Conservation (phyloP, 1,139 yeast genomes). For the Hemisphaericaspora xylanilytica region DNA sequence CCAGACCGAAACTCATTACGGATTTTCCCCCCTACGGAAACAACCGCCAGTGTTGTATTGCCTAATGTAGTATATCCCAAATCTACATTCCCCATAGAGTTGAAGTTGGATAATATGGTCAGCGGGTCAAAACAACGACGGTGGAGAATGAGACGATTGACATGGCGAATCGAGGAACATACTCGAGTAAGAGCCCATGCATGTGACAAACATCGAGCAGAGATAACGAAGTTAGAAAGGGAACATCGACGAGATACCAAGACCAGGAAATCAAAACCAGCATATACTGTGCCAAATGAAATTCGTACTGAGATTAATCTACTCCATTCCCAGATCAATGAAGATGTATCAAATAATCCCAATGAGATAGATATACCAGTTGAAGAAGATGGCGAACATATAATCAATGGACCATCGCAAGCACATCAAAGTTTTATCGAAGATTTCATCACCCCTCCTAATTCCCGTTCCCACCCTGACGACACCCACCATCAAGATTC, state of each 20-base stretch:
- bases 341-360: constrained; percentile 2
- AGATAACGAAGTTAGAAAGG: constrained; percentile 48
- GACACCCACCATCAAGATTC: constrained; percentile 4
- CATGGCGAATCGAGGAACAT: constrained; percentile 89
- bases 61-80: constrained; percentile 91
- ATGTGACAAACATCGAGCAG: constrained; percentile 54
- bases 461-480: background rate
- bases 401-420: constrained; percentile 23
- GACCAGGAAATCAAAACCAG: constrained; percentile 10
- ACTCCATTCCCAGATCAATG: constrained; percentile 8
- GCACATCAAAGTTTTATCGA: constrained; percentile 30
- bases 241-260: constrained; percentile 20
- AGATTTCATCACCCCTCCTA: constrained; percentile 20
- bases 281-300: constrained; percentile 39
- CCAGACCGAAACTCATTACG: constrained; percentile 85
- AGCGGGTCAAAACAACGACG: constrained; percentile 52
- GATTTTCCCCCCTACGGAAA: constrained; percentile 93
- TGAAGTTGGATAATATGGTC: constrained; percentile 76
- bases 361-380: constrained; percentile 14
- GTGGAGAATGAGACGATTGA: constrained; percentile 89
- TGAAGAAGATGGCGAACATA: constrained; percentile 13
- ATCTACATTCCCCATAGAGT: constrained; percentile 77
- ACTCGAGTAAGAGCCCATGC: constrained; percentile 57
- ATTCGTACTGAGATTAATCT: constrained; percentile 32
- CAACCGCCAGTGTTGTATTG: constrained; percentile 78